Evolutionary conservation across 331 rosid species (phyloP).

Genomic region (Erythrophleum ivorense): DNA sequence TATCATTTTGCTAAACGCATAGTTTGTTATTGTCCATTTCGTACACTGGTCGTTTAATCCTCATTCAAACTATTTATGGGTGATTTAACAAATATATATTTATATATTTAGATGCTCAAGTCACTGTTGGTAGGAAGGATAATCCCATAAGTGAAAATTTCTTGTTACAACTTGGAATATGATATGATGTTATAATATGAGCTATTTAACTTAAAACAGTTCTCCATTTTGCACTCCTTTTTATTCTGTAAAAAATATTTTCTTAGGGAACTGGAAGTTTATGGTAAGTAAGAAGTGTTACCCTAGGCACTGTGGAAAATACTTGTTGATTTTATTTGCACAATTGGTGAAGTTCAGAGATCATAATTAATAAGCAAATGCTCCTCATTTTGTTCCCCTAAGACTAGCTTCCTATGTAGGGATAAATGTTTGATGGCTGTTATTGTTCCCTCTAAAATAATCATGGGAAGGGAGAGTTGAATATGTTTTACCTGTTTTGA

Average conservation of each 20-base stretch:
- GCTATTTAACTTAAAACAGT: not conserved
- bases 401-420: too few relatives aligned
- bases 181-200: not conserved
- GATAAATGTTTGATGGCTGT: too few relatives aligned
- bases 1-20: not conserved
- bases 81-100: not conserved
- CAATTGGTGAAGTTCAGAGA: not conserved
- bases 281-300: not conserved
- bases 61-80: constrained; percentile 12
- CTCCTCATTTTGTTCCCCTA: not conserved
- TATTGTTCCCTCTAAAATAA: too few relatives aligned
- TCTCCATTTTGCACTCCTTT: not conserved
- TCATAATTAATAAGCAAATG: not conserved
- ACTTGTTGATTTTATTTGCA: not conserved
- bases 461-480: too few relatives aligned
- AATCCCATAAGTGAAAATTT: not conserved
- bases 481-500: too few relatives aligned
- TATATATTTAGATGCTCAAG: not conserved
- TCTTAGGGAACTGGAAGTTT: not conserved
- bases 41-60: constrained; percentile 30
- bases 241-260: not conserved
- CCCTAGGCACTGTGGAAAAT: not conserved
- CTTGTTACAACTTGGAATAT: not conserved
- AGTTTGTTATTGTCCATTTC: constrained; percentile 1
- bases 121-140: constrained; percentile 17